Percentiles rank a stretch among this genome's conserved stretches.
Conservation (phyloP, 169 alveolate species). For the Cryptosporidium tyzzeri region DNA sequence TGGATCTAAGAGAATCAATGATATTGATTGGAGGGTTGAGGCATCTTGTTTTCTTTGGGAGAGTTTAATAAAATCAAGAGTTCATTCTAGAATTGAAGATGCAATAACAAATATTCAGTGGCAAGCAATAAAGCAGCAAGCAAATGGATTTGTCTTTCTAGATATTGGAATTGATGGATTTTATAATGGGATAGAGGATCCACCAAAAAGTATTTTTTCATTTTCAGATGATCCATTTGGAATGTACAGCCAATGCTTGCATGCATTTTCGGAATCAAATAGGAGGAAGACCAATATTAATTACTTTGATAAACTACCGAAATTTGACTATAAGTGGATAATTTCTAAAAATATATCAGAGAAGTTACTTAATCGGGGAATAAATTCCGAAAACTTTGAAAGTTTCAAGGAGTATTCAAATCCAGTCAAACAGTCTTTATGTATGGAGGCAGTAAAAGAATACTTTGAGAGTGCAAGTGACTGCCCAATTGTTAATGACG, state of each 20-base stretch:
- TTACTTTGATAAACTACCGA: not conserved
- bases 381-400: slow-evolving; percentile 46
- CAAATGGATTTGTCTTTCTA: slow-evolving; percentile 49
- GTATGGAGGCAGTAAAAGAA: slow-evolving; percentile 70
- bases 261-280: slow-evolving; percentile 64
- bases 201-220: slow-evolving; percentile 56
- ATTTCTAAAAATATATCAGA: slow-evolving; percentile 35
- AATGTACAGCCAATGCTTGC: slow-evolving; percentile 69
- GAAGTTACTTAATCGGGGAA: slow-evolving; percentile 38
- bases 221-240: slow-evolving; percentile 74
- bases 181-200: slow-evolving; percentile 28
- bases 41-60: slow-evolving; percentile 70
- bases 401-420: slow-evolving; percentile 20
- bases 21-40: slow-evolving; percentile 52
- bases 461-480: slow-evolving; percentile 46
- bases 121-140: slow-evolving; percentile 59
- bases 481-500: slow-evolving; percentile 43
- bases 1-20: slow-evolving; percentile 20
- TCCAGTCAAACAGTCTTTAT: slow-evolving; percentile 52
- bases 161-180: slow-evolving; percentile 53
- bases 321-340: slow-evolving; percentile 37
- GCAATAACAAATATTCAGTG: slow-evolving; percentile 61
- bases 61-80: slow-evolving; percentile 22
- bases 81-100: slow-evolving; percentile 25
- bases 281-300: not conserved